Evolutionary conservation across 495 filamentous ascomycete species (phyloP).

Genomic region (Neurospora tetrasperma): DNA sequence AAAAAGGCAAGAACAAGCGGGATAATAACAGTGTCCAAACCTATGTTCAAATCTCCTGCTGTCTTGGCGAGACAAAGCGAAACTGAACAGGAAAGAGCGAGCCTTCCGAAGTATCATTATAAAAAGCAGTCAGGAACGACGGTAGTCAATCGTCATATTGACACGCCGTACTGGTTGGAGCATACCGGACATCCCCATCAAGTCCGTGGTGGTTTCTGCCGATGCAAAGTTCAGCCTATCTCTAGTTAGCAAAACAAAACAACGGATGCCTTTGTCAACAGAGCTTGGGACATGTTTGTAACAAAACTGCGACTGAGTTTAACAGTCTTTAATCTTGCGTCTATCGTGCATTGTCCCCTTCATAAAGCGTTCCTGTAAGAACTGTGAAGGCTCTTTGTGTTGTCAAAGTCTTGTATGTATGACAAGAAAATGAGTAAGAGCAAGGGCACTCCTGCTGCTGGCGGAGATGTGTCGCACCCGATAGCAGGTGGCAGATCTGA

Average conservation of each 20-base stretch:
- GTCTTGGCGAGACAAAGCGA: neutral
- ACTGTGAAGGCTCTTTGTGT: neutral
- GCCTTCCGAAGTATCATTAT: neutral
- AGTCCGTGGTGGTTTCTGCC: neutral
- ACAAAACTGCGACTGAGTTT: neutral
- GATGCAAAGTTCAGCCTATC: neutral
- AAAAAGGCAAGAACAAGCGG: neutral
- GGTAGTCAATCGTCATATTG: neutral
- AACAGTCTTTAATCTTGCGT: neutral
- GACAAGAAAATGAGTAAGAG: neutral
- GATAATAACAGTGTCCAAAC: neutral
- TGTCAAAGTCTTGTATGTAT: neutral
- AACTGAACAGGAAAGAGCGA: neutral
- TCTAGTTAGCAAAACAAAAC: neutral
- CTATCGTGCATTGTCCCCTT: neutral
- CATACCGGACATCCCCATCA: neutral
- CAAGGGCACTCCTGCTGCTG: neutral
- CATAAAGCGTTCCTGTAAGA: neutral
- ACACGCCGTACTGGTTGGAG: neutral
- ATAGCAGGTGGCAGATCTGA: neutral
- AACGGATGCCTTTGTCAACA: neutral
- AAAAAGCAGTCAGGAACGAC: neutral
- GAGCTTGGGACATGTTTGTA: neutral
- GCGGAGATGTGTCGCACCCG: neutral
- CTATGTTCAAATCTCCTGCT: neutral